Percentiles rank a stretch among this genome's conserved stretches.
Conservation (phyloP, 176 grass and related monocot genomes). For the Oryza glaberrima region DNA sequence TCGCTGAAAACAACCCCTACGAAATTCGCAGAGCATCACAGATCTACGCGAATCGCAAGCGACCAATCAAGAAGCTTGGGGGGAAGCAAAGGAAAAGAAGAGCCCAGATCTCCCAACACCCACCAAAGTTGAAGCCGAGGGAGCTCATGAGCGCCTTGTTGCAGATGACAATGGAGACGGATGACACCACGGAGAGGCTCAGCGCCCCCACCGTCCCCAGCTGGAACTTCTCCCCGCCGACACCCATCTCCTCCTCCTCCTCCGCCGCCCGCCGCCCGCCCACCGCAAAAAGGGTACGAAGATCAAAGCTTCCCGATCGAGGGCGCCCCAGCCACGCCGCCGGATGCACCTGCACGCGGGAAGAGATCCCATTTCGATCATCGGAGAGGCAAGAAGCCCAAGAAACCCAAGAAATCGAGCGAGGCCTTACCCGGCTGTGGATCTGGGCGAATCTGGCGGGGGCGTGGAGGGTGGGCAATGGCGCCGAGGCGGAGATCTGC, state of each 20-base stretch:
- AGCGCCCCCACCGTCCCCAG: constrained; percentile 94
- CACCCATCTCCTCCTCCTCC: constrained; percentile 65
- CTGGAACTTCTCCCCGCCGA: constrained; percentile 82
- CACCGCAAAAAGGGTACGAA: not conserved
- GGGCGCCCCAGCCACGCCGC: constrained; percentile 1
- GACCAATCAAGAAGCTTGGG: not conserved
- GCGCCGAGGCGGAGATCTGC: constrained; percentile 38
- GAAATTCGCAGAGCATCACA: not conserved
- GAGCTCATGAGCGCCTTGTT: constrained; percentile 98
- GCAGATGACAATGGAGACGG: constrained; percentile 97
- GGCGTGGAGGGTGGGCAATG: constrained; percentile 18
- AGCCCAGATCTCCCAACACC: constrained; percentile 72
- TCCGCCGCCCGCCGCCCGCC: not conserved
- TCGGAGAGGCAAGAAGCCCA: not conserved
- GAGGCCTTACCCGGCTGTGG: constrained; percentile 7
- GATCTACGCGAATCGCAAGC: constrained; percentile 27
- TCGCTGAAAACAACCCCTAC: constrained; percentile 6
- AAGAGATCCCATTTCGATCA: constrained; percentile 46
- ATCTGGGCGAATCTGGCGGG: constrained; percentile 47
- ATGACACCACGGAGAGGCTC: constrained; percentile 88
- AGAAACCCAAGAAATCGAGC: not conserved
- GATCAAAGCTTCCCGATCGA: constrained; percentile 36
- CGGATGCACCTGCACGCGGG: constrained; percentile 42
- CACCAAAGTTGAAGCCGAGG: constrained; percentile 95
- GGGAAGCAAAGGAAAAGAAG: constrained; percentile 34